Base-by-base conservation (phyloP, 768 basidiomycete species). In the Pleurotus cornucopiae region DNA sequence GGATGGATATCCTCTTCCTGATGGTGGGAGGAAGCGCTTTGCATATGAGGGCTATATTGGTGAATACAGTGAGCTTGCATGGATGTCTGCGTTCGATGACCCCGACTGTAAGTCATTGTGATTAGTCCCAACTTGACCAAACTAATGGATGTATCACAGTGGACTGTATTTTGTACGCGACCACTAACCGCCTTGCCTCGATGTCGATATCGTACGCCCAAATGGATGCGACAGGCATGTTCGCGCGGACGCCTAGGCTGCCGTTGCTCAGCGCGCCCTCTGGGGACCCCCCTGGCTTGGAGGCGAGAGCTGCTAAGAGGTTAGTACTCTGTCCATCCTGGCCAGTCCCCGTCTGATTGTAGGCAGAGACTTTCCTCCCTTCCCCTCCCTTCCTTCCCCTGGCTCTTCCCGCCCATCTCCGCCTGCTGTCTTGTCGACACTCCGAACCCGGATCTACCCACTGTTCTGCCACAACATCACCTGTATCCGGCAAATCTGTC, bases 11-110 rank as follows among this genome's bases (percentile, higher is more conserved):
- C 73, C 72, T 74, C 2, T 89, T 86, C 64, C 66, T 87, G 5
- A 85, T 86, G 2, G 81, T 80, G 52, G 73, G 79, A 0, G 86
- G 89, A 61, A 86, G 89, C 45, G 74, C 46, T 0, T 90, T 89
- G 59, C 60, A 81, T 44, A 44, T 14, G n/a, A 44, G 20, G 9
- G 5, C 14, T 79, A 86, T 59, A 61, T 68, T 2, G 52, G 62
- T 12, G 71, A 78, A 4, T 79, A 86, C 64, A 64, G 62, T 6
- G 63, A 64, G 2, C 71, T 83, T 51, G 75, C 76, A 0, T 89
- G 88, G 88, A 76, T 82, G 59, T 58, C 46, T 12, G 23, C 52
- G 1, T 40, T 57, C 1, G 48, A 61, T 5, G 73, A 75, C 57
- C 70, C 75, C 0, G 75, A 76, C 46, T 61, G 76, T 77, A 63